Evolutionary conservation across 1,139 yeast species (phyloP).

Genomic region (Neolecta irregularis): DNA sequence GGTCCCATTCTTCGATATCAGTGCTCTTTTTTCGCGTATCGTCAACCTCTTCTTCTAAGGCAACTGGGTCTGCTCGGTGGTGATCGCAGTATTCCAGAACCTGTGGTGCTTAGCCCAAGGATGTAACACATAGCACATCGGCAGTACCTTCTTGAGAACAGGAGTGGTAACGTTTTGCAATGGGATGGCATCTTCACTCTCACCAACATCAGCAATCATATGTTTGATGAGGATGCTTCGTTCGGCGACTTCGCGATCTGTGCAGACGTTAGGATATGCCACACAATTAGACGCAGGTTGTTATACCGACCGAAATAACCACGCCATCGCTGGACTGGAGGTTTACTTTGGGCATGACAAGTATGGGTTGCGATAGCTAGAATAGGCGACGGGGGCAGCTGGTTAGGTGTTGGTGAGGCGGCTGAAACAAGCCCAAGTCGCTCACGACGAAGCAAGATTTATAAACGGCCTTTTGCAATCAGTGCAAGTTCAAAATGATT

Average conservation of each 20-base stretch:
- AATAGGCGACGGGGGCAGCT: no score
- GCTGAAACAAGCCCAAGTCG: no score
- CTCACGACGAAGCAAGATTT: no score
- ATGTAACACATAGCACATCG: background rate
- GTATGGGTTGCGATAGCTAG: no score
- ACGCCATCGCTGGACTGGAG: slow-evolving; percentile 4
- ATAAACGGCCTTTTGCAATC: no score
- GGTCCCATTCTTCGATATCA: slow-evolving; percentile 84
- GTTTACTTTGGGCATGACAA: slow-evolving; percentile 1
- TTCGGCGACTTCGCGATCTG: slow-evolving; percentile 75
- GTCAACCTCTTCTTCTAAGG: slow-evolving; percentile 44
- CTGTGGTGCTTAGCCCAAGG: slow-evolving; percentile 1
- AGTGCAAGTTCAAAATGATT: no score
- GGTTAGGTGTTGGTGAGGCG: no score
- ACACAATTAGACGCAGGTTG: no score
- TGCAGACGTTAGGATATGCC: no score
- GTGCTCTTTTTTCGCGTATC: slow-evolving; percentile 19
- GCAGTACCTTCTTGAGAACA: slow-evolving; percentile 54
- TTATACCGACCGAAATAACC: slow-evolving; percentile 1
- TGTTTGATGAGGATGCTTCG: slow-evolving; percentile 78
- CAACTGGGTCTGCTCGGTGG: slow-evolving; percentile 56
- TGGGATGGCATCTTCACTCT: slow-evolving; percentile 80
- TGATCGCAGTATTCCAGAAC: slow-evolving; percentile 96
- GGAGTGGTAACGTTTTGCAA: slow-evolving; percentile 28
- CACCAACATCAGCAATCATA: slow-evolving; percentile 57